phyloP scores from a whole-genome alignment of 805 yeast genomes.

The Candida alai region DNA sequence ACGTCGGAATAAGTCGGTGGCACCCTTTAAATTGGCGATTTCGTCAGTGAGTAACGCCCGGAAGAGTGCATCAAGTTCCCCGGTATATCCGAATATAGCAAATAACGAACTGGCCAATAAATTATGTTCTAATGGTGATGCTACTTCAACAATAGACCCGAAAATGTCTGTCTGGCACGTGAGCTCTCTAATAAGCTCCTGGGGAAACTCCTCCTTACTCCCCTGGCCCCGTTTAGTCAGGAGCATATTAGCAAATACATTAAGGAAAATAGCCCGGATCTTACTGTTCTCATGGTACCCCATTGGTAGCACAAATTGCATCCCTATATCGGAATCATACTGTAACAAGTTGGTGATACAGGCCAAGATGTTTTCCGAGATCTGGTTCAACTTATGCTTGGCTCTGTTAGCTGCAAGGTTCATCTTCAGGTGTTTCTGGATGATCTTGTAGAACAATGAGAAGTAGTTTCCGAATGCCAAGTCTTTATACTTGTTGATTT shows the following conservation, averaged over 20 bases:
- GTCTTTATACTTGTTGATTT: conserved; percentile 50
- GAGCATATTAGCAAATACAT: conserved; percentile 68
- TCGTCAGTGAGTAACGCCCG: conserved; percentile 57
- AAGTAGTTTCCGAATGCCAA: conserved; percentile 69
- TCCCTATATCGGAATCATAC: conserved; percentile 73
- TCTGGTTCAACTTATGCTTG: conserved; percentile 51
- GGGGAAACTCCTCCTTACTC: conserved; percentile 26
- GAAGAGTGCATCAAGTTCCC: conserved; percentile 43
- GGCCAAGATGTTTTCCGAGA: conserved; percentile 60
- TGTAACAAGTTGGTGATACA: conserved; percentile 67
- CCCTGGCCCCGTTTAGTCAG: conserved; percentile 30
- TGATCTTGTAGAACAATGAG: conserved; percentile 52
- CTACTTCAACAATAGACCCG: conserved; percentile 53
- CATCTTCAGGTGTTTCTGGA: conserved; percentile 40
- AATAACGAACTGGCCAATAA: conserved; percentile 64
- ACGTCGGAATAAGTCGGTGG: conserved; percentile 72
- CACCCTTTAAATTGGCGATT: conserved; percentile 53
- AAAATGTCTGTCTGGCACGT: conserved; percentile 33
- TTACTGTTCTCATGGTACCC: conserved; percentile 68
- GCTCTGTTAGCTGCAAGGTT: conserved; percentile 18
- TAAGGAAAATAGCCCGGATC: conserved; percentile 68
- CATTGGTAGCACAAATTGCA: conserved; percentile 70
- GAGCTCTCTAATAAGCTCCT: conserved; percentile 20
- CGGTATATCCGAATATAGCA: conserved; percentile 44
- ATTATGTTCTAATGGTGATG: conserved; percentile 68